Conservation (phyloP, 495 filamentous ascomycete genomes). For the Lophium mytilinum region DNA sequence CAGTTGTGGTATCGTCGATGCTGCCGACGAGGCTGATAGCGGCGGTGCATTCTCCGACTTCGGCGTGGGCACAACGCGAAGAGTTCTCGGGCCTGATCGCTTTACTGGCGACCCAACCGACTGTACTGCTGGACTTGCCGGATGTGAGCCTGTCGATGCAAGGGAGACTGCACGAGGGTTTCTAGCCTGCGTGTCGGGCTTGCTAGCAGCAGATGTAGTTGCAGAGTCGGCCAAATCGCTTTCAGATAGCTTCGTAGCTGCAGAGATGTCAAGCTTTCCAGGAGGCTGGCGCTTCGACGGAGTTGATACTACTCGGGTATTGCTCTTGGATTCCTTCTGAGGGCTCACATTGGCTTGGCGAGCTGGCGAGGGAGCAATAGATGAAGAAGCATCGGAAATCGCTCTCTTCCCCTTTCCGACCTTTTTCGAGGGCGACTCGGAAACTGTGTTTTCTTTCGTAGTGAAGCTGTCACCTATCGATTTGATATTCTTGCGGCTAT, state of each 20-base stretch:
- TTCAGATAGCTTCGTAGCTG: conserved; percentile 36
- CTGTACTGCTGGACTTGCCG: conserved; percentile 42
- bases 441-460: not conserved
- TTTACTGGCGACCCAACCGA: conserved; percentile 42
- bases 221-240: conserved; percentile 4
- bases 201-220: not conserved
- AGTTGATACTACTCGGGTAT: not conserved
- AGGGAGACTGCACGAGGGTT: conserved; percentile 16
- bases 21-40: conserved; percentile 29
- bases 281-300: conserved; percentile 46
- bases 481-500: not conserved
- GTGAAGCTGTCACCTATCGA: not conserved
- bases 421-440: conserved; percentile 4
- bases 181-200: conserved; percentile 15
- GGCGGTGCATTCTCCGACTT: conserved; percentile 55
- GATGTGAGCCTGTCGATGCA: conserved; percentile 33
- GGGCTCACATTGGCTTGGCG: not conserved
- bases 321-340: conserved; percentile 7
- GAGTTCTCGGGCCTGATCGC: conserved; percentile 40
- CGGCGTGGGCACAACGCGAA: conserved; percentile 64
- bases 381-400: not conserved
- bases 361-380: conserved; percentile 1
- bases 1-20: conserved; percentile 24
- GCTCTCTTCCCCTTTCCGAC: conserved; percentile 3
- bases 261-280: conserved; percentile 56